Percentiles rank a stretch among this genome's conserved stretches.
Evolutionary conservation across 83 land plant genomes (phyloP).

Genomic region (Larix sibirica): DNA sequence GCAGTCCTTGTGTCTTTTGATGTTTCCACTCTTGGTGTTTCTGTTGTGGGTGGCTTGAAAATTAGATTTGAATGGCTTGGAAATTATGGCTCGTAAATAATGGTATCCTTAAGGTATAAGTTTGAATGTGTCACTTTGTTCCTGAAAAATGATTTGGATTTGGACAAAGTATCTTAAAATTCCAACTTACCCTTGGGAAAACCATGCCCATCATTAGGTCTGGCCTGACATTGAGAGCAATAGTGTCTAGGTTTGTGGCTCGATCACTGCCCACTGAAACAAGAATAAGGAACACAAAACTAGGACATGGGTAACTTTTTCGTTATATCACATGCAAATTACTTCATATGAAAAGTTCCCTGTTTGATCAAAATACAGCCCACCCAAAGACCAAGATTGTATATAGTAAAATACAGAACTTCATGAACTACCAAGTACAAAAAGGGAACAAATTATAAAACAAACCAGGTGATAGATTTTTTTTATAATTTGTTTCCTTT

Average conservation of each 20-base stretch:
- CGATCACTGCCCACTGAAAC: slow-evolving; percentile 89
- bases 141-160: neutral
- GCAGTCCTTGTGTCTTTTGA: slow-evolving; percentile 50
- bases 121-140: neutral
- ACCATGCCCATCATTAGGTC: slow-evolving; percentile 96
- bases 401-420: too few species aligned
- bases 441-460: too few species aligned
- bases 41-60: slow-evolving; percentile 28
- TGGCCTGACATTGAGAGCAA: slow-evolving; percentile 84
- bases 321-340: too few species aligned
- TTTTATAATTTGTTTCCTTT: too few species aligned
- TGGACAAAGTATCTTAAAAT: neutral
- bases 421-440: too few species aligned
- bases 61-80: slow-evolving; percentile 47
- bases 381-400: too few species aligned
- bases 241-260: slow-evolving; percentile 90
- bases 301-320: too few species aligned
- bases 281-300: neutral
- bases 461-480: too few species aligned
- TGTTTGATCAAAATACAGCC: too few species aligned
- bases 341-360: too few species aligned
- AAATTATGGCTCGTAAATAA: slow-evolving; percentile 84
- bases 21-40: slow-evolving; percentile 44
- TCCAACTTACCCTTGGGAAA: slow-evolving; percentile 84
- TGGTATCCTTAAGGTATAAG: slow-evolving; percentile 68